phyloP scores from a whole-genome alignment of 148 eudicot species.

The Cornus kousa region DNA sequence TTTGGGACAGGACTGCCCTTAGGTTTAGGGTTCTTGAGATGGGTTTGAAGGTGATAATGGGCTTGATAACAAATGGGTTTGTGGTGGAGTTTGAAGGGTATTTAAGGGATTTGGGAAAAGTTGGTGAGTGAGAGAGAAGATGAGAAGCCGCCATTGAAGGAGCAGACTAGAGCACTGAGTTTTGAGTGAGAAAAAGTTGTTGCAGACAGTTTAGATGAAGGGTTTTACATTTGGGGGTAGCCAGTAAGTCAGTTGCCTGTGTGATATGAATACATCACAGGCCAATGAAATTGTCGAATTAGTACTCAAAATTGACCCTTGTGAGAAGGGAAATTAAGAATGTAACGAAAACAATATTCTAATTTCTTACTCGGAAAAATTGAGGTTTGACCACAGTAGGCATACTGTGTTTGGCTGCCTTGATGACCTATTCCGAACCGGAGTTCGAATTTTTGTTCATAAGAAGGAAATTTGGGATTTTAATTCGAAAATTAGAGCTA shows the following conservation, averaged over 20 bases:
- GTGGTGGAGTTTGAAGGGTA: slow-evolving; percentile 19
- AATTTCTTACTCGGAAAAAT: too few species aligned
- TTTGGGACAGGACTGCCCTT: slow-evolving; percentile 45
- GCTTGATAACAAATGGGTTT: slow-evolving; percentile 7
- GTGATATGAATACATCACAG: neutral
- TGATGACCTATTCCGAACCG: too few species aligned
- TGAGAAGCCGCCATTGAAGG: slow-evolving; percentile 60
- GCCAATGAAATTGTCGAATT: neutral
- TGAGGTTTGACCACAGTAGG: too few species aligned
- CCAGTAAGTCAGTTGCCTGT: neutral
- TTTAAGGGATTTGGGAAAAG: slow-evolving; percentile 29
- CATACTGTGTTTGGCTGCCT: too few species aligned
- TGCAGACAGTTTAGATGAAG: neutral
- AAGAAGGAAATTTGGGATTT: too few species aligned
- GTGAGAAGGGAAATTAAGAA: too few species aligned
- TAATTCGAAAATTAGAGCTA: too few species aligned
- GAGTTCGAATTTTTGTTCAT: too few species aligned
- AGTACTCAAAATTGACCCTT: neutral
- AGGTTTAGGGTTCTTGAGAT: slow-evolving; percentile 23
- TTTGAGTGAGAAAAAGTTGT: neutral
- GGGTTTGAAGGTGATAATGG: slow-evolving; percentile 29
- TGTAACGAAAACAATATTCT: too few species aligned
- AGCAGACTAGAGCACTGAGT: slow-evolving; percentile 5
- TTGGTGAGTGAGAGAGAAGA: slow-evolving; percentile 40
- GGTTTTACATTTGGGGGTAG: neutral